Conservation (phyloP, 257 asterid genomes). For the Agastache rugosa region DNA sequence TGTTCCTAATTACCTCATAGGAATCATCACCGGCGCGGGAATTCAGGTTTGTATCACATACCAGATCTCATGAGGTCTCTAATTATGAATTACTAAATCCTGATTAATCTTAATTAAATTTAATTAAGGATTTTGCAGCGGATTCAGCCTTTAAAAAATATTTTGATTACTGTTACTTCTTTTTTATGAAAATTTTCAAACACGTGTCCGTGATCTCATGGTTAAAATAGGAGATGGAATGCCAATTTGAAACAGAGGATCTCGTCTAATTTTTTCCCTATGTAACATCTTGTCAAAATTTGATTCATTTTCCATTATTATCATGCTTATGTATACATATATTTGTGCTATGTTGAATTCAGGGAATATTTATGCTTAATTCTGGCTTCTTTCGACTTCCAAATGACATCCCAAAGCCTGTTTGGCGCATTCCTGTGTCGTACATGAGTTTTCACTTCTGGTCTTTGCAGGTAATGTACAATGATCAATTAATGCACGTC, state of each 20-base stretch:
- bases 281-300: neutral
- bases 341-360: neutral
- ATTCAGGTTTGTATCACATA: slow-evolving; percentile 61
- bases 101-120: too few relatives aligned
- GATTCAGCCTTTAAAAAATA: too few relatives aligned
- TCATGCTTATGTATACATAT: too few relatives aligned
- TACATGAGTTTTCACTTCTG: slow-evolving; percentile 96
- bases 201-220: too few relatives aligned
- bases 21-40: slow-evolving; percentile 90
- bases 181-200: too few relatives aligned
- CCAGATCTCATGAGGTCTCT: too few relatives aligned
- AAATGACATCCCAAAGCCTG: slow-evolving; percentile 86
- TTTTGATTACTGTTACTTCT: too few relatives aligned
- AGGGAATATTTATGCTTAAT: slow-evolving; percentile 93
- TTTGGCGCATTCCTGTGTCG: slow-evolving; percentile 94
- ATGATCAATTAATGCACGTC: neutral
- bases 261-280: neutral
- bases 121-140: too few relatives aligned
- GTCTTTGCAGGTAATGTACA: slow-evolving; percentile 84
- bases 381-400: slow-evolving; percentile 97
- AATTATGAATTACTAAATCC: too few relatives aligned
- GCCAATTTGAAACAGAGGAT: too few relatives aligned
- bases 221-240: too few relatives aligned
- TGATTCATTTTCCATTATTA: neutral
- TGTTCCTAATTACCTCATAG: slow-evolving; percentile 90